Base-by-base conservation (phyloP, 192 early-diverging fungal genomes). In the Coemansia umbellata region DNA sequence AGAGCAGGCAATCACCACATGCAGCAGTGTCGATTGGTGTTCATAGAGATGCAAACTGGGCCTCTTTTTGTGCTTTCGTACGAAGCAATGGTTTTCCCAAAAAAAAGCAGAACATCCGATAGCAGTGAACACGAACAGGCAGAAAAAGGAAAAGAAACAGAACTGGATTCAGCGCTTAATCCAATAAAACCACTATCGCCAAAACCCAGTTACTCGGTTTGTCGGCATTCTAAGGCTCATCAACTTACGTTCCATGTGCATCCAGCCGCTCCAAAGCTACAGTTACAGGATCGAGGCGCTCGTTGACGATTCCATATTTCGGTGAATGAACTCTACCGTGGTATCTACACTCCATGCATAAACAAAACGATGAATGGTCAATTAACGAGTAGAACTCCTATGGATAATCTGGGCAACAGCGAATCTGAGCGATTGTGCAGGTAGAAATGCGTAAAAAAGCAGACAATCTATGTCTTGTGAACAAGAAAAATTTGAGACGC, bases 201-300 rank as follows among this genome's bases (percentile, higher is more conserved):
- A n/a, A n/a, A n/a, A n/a, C n/a, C n/a, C n/a, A n/a, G n/a, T n/a
- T n/a, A n/a, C n/a, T n/a, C n/a, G n/a, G n/a, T n/a, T n/a, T n/a
- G n/a, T n/a, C n/a, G n/a, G n/a, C n/a, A n/a, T n/a, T n/a, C n/a
- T n/a, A n/a, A n/a, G n/a, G n/a, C n/a, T n/a, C n/a, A 21, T n/a
- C 31, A 30, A 65, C 73, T 76, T 69, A 76, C 73, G 30, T 54
- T 62, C 73, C 73, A 19, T 69, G 24, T 6, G 44, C 14, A 49
- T 76, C 67, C 11, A 65, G 13, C 27, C 37, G 57, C 54, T 66
- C 73, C 37, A 76, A 23, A 17, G 27, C 37, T 14, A 76, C 60
- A 37, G 51, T 69, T 23, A 76, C 58, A 24, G 66, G 28, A 10
- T 36, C 51, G 24, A 76, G 53, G 3, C 13, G 39, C 36, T 53